Evolutionary conservation across 441 rosid genomes (phyloP), one percentile per base, ranked within the genome.

Genomic region (Eruca vesicaria): DNA sequence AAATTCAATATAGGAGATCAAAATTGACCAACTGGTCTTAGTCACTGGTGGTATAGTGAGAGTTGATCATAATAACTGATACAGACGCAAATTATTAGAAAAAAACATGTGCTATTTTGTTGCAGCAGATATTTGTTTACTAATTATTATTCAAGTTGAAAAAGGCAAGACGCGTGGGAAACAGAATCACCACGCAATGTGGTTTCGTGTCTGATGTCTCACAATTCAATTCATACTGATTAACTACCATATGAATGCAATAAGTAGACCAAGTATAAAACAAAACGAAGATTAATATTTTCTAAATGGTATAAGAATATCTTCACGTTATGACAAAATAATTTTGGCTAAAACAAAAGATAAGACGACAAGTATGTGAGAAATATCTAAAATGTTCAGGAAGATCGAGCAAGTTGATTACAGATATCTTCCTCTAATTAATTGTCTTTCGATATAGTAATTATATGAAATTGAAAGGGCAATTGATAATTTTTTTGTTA

Each of bases 131-230:
- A 29, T 68, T 76, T 68, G 23, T 38, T 36, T 32, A 59, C 62
- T 55, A 4, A 45, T 6, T 50, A 33, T 38, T 55, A 2, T 23
- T 55, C 23, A 18, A 45, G 6, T 45, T 41, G 23, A 31, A 20
- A 69, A 61, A 6, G 10, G 43, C 2, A 55, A 58, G 76, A 77
- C 31, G 80, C 80, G 80, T 77, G 80, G 68, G 80, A 18, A 59
- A 18, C 76, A 66, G 26, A 31, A 31, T 7, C 61, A 66, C 70
- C 80, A 57, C 63, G 36, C 31, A 71, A 48, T 58, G 56, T 60
- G 38, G 50, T 56, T 70, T 64, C 61, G 23, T 77, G 80, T 58
- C 32, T 36, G 53, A 43, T 64, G n/a, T 57, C 67, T 64, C 63
- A 21, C 67, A 53, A 19, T 53, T 53, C 58, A 53, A 53, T 20